A percentile compares a stretch with the other conserved stretches of the same genome.
Evolutionary conservation across 768 basidiomycete species (phyloP).

Genomic region (Leccinum arenicola): DNA sequence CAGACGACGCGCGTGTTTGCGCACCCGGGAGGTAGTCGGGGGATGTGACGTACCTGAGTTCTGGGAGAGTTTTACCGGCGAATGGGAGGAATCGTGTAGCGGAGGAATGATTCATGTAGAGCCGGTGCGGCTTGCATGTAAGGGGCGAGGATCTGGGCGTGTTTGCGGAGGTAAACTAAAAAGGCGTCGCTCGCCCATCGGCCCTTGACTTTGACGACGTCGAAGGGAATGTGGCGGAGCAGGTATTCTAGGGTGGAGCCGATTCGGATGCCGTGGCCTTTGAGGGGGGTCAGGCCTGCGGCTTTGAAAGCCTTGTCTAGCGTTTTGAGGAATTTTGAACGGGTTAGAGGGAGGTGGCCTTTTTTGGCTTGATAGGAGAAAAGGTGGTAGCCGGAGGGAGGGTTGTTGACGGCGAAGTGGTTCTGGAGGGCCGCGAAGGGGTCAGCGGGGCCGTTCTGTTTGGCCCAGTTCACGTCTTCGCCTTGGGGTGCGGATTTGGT

Average conservation of each 20-base stretch:
- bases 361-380: too few relatives aligned
- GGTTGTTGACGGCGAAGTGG: too few relatives aligned
- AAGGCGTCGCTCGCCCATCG: neutral
- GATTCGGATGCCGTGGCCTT: neutral
- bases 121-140: neutral
- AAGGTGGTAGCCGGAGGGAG: too few relatives aligned
- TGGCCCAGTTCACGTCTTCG: neutral
- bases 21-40: neutral
- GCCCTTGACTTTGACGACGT: neutral
- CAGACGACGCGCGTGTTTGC: neutral
- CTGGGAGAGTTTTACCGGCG: rapidly evolving
- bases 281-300: too few relatives aligned
- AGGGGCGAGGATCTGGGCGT: neutral
- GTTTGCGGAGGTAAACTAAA: neutral
- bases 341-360: too few relatives aligned
- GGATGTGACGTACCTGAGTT: too few relatives aligned
- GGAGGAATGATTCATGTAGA: rapidly evolving
- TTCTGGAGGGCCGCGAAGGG: too few relatives aligned
- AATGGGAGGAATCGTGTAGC: too few relatives aligned
- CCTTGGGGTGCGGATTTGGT: neutral
- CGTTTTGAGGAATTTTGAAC: too few relatives aligned
- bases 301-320: too few relatives aligned
- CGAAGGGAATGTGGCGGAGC: neutral
- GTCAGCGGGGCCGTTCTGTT: neutral
- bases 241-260: neutral